These are phyloP conservation scores for Neofusicoccum parvum DNA, from an alignment of 2,329 filamentous ascomycete species.

Conservation along the genomic window DNA sequence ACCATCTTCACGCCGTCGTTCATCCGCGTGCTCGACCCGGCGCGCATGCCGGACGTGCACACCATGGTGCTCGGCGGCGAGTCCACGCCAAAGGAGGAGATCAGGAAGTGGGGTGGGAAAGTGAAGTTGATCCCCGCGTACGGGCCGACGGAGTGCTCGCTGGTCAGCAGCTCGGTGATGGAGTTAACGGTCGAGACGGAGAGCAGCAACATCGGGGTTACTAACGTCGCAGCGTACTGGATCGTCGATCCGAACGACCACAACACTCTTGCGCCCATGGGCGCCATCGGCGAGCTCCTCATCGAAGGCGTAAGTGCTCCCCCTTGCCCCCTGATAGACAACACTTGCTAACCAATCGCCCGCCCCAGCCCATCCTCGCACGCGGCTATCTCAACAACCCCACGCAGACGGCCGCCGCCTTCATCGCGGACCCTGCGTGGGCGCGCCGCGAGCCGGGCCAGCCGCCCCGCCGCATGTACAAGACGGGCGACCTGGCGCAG, in stretches of 20 bases:
- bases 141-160: constrained; percentile 43
- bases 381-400: constrained; percentile 37
- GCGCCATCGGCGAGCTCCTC: constrained; percentile 28
- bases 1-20: constrained; percentile 49
- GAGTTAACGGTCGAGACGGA: constrained; percentile 19
- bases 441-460: constrained; percentile 20
- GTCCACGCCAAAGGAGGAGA: constrained; percentile 33
- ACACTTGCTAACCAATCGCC: not conserved
- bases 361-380: constrained; percentile 42
- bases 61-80: constrained; percentile 37
- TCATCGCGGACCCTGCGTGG: constrained; percentile 36
- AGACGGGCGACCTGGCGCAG: constrained; percentile 37
- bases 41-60: constrained; percentile 48
- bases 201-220: constrained; percentile 10
- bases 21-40: constrained; percentile 37
- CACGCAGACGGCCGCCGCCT: constrained; percentile 34
- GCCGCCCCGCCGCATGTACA: constrained; percentile 34
- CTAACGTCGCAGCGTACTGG: constrained; percentile 20
- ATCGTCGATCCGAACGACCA: constrained; percentile 34
- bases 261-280: constrained; percentile 31
- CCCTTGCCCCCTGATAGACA: not conserved
- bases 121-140: constrained; percentile 43
- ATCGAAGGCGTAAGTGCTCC: constrained; percentile 22
- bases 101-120: constrained; percentile 38
- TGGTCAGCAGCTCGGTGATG: constrained; percentile 34